These are phyloP conservation scores for Trebouxia sp. DNA, from an alignment of 139 green algal species.

Conservation along the genomic window DNA sequence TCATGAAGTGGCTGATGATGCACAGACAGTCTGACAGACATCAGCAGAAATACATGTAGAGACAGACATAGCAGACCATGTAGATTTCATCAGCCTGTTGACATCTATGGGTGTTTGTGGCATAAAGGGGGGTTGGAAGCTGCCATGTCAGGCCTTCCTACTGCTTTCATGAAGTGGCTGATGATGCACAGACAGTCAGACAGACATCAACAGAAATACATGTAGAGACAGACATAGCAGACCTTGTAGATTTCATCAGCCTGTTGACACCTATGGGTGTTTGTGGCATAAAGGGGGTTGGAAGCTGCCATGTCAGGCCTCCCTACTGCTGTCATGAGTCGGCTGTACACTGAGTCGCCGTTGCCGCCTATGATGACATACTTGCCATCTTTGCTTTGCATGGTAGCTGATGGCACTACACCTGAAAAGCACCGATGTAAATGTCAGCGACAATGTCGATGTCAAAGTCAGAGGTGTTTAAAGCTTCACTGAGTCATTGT, in stretches of 20 bases:
- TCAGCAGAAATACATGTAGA: too few species aligned
- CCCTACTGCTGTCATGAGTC: constrained; percentile 78
- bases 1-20: constrained; percentile 75
- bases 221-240: neutral
- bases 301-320: constrained; percentile 61
- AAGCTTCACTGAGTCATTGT: neutral
- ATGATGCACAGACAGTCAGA: constrained; percentile 49
- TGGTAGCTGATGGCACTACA: constrained; percentile 75
- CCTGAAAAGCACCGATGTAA: constrained; percentile 33
- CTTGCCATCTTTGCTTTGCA: constrained; percentile 57
- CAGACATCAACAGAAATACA: neutral
- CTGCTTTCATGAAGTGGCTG: constrained; percentile 68
- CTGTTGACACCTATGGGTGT: constrained; percentile 49
- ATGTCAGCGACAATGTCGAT: neutral
- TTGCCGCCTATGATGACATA: constrained; percentile 79
- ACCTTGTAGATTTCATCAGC: constrained; percentile 52
- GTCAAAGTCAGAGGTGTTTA: neutral
- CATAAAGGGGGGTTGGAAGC: constrained; percentile 61
- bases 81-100: constrained; percentile 53
- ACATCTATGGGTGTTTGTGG: constrained; percentile 60
- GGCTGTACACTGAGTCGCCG: constrained; percentile 70
- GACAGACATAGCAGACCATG: constrained; percentile 35
- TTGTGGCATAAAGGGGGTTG: constrained; percentile 69
- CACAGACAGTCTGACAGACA: neutral
- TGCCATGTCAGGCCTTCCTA: constrained; percentile 70